Base-by-base conservation (phyloP, 2,329 filamentous ascomycete species). In the Cercospora zeina region DNA sequence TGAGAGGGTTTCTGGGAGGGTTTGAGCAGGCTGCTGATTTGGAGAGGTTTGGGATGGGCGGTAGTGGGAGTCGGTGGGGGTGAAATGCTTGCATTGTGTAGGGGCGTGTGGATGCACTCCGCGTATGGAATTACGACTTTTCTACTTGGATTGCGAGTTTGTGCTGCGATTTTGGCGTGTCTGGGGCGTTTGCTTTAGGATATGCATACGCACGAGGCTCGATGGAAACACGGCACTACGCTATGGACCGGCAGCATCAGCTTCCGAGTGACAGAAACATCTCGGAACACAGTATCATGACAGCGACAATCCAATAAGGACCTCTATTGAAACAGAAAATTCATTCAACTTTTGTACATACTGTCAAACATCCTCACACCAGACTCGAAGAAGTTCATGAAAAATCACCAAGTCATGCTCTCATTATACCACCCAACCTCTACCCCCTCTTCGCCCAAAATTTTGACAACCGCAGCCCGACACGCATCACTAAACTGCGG, bases 381-480 rank as follows among this genome's bases (percentile, higher is more conserved):
- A 49, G 42, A 49, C 1, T 21, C 6, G 21, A 21, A 49, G 21
- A 27, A 27, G 24, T 6, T 27, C 42, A 14, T 11, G 14, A 5
- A 5, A 7, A 2, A 30, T 27, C 21, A 67, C 63, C 66, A 68
- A 47, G 59, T 56, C 59, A 68, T 50, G n/a, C 62, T 63, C 55
- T 68, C 66, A 39, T 68, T 65, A 45, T 60, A 64, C 45, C 62
- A 68, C 37, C 63, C 62, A 13, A 71, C 54, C 31, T 67, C 39
- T 42, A 65, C 61, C 13, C 67, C 61, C 16, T 65, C 50, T 45
- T 70, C 63, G 14, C 62, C 59, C 27, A 68, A 34, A n/a, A 67
- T 27, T 24, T 65, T 62, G 5, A 65, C 66, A 9, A 68, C 55
- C 13, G 67, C 65, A 24, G 54, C 61, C 13, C 68, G 62, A 37